These are phyloP conservation scores for Porpolomopsis calyptriformis DNA, from an alignment of 768 basidiomycete species.

Conservation along the genomic window DNA sequence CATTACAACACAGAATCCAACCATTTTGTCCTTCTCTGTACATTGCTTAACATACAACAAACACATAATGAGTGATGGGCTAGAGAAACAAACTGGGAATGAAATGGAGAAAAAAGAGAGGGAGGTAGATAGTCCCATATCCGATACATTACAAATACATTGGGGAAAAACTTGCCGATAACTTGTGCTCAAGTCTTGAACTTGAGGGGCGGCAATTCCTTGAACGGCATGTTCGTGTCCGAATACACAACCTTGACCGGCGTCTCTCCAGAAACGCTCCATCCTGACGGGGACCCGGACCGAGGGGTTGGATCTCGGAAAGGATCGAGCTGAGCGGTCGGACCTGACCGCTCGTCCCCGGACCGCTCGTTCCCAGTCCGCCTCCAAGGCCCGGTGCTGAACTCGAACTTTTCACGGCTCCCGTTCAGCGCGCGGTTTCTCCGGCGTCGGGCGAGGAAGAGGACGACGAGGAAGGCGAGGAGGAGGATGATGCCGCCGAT, in stretches of 20 bases:
- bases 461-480: background rate
- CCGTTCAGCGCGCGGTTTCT: background rate
- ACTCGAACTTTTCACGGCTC: background rate
- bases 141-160: background rate
- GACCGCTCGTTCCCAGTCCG: background rate
- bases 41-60: too few relatives aligned
- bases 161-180: background rate
- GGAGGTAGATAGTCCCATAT: too few relatives aligned
- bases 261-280: background rate
- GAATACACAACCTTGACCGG: background rate
- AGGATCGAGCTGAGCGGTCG: background rate
- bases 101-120: too few relatives aligned
- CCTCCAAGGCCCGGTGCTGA: background rate
- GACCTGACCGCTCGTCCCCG: background rate
- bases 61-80: too few relatives aligned
- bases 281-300: background rate
- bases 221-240: background rate
- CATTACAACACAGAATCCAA: too few relatives aligned
- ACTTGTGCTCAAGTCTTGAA: background rate
- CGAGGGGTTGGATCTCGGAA: background rate
- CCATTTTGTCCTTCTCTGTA: too few relatives aligned
- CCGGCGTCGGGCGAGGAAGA: background rate
- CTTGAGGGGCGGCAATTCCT: too few relatives aligned
- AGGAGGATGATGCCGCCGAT: background rate
- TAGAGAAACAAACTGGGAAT: too few relatives aligned